Evolutionary conservation across 2,329 filamentous ascomycete species (phyloP).

Genomic region (Venturia nashicola): DNA sequence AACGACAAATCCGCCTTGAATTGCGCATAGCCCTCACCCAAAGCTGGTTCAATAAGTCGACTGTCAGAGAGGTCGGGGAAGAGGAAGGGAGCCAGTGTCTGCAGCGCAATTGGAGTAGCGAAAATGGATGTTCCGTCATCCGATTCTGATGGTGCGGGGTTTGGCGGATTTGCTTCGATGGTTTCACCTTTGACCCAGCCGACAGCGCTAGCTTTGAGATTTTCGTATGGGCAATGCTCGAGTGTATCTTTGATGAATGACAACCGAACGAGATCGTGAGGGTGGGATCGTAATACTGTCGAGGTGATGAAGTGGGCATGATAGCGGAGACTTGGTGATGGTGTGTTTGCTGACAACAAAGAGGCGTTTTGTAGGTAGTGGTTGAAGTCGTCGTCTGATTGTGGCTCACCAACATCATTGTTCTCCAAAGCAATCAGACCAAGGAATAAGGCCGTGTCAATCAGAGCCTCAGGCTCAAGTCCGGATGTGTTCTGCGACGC

Average conservation of each 20-base stretch:
- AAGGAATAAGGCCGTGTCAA: slow-evolving; percentile 42
- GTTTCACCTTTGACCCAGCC: slow-evolving; percentile 50
- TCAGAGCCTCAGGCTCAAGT: slow-evolving; percentile 36
- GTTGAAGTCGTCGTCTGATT: slow-evolving; percentile 38
- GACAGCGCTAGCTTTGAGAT: slow-evolving; percentile 44
- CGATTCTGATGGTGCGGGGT: background rate
- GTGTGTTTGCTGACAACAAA: slow-evolving; percentile 35
- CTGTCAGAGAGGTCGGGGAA: slow-evolving; percentile 35
- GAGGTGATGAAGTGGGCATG: slow-evolving; percentile 37
- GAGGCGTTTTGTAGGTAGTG: slow-evolving; percentile 39
- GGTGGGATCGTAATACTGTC: slow-evolving; percentile 40
- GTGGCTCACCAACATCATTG: slow-evolving; percentile 31
- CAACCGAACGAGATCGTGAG: slow-evolving; percentile 37
- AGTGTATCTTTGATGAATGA: slow-evolving; percentile 43
- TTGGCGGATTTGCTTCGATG: slow-evolving; percentile 29
- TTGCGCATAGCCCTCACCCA: slow-evolving; percentile 26
- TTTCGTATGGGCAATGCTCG: slow-evolving; percentile 40
- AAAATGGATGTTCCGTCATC: slow-evolving; percentile 26
- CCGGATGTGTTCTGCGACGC: slow-evolving; percentile 27
- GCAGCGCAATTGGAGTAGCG: slow-evolving; percentile 33
- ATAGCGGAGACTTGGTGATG: slow-evolving; percentile 33
- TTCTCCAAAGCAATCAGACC: slow-evolving; percentile 37
- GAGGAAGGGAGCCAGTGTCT: slow-evolving; percentile 37
- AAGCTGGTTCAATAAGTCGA: slow-evolving; percentile 18
- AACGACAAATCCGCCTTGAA: slow-evolving; percentile 41